Base-by-base conservation (phyloP, 1,284 basidiomycete species). In the Cutaneotrichosporon sp. region DNA sequence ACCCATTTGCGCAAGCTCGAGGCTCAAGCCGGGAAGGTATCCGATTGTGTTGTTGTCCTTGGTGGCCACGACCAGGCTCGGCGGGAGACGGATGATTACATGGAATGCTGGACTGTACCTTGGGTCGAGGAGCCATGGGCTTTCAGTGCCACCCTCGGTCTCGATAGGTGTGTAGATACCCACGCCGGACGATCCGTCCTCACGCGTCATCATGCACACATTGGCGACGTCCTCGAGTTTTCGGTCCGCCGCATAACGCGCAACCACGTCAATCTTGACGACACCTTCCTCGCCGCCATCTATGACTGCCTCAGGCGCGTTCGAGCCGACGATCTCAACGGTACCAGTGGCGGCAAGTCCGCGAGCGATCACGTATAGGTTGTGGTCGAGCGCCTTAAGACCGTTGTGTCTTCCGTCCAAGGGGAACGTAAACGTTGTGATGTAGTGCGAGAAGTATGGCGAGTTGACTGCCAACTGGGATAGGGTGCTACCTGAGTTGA, bases 291-390 rank as follows among this genome's bases (percentile, higher is more conserved):
- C 39, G 4, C 68, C 70, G 17, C 63, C 63, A 3, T 50, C 38
- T 24, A 69, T 51, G 9, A 75, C 47, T 4, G 49, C 55, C n/a
- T 43, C 46, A 3, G 62, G 60, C 16, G 57, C 61, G 42, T 73
- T 70, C 5, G 61, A 47, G 1, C 74, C 74, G 3, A 75, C 44
- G 46, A 75, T 64, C 49, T 71, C 66, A 5, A 73, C 51, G 8
- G 67, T 69, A 5, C 74, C 74, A 4, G 60, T 62, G 1, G 71
- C 65, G 0, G 66, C 68, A 8, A 74, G 56, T 14, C 74, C 74
- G 9, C 61, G 50, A 1, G 71, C 58, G 22, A 71, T 60, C 52
- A 75, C 62, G 37, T 64, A 65, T 26, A 70, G 51, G 32, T 46
- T 25, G 37, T 52, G 39, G n/a, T 34, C n/a, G 16, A 59, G 45